Evolutionary conservation across 2,329 filamentous ascomycete genomes (phyloP).

Genomic region (Paramyrothecium roridum): DNA sequence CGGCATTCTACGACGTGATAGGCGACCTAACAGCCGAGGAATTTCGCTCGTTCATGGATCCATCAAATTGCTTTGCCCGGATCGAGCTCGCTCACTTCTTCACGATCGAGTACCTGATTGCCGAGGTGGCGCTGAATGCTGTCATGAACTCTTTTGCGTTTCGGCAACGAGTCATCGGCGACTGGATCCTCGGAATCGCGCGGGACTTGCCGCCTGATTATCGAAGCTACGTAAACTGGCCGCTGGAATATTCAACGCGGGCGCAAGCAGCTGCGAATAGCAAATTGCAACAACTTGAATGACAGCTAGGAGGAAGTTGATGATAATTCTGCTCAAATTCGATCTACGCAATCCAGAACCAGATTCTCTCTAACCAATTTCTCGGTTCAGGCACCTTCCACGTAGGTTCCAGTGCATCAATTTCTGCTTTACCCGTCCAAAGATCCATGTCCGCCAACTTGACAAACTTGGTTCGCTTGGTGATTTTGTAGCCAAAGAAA

Average conservation of each 20-base stretch:
- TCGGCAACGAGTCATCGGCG: slow-evolving; percentile 1
- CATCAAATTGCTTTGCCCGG: slow-evolving; percentile 5
- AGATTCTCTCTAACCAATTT: slow-evolving; percentile 35
- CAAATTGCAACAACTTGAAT: no score
- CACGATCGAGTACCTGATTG: slow-evolving; percentile 8
- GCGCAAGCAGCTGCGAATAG: neutral
- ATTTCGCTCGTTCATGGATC: slow-evolving; percentile 8
- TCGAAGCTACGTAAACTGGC: slow-evolving; percentile 7
- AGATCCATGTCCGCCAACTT: slow-evolving; percentile 33
- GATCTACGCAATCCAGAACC: slow-evolving; percentile 35
- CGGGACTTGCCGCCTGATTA: slow-evolving; percentile 3
- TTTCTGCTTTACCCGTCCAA: slow-evolving; percentile 36
- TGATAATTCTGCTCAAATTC: neutral
- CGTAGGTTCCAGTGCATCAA: slow-evolving; percentile 31
- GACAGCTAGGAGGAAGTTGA: neutral
- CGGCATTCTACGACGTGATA: neutral
- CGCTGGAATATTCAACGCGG: neutral
- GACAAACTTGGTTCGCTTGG: slow-evolving; percentile 54
- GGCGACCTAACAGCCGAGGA: slow-evolving; percentile 4
- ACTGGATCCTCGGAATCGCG: slow-evolving; percentile 7
- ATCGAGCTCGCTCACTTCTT: slow-evolving; percentile 12
- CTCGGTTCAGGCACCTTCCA: slow-evolving; percentile 31
- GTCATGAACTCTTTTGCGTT: slow-evolving; percentile 10
- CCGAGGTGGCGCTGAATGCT: neutral
- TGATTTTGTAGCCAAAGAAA: slow-evolving; percentile 61